These are phyloP conservation scores for Cerioporus squamosus DNA, from an alignment of 1,284 basidiomycete species.

Conservation along the genomic window DNA sequence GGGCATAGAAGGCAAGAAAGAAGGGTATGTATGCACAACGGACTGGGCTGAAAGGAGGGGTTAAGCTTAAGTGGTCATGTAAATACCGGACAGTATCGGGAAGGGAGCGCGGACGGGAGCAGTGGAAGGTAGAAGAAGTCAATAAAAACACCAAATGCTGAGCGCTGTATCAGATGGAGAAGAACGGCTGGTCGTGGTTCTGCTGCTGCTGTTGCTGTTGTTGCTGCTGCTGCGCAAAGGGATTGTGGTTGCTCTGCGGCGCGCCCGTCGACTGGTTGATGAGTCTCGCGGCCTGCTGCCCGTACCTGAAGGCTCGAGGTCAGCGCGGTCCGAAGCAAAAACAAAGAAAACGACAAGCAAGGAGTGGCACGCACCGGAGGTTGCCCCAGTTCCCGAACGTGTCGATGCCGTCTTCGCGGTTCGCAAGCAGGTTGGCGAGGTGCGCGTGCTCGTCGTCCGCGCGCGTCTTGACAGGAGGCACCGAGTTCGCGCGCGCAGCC, in stretches of 20 bases:
- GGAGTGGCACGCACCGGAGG: slow-evolving; percentile 64
- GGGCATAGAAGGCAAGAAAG: too few species aligned
- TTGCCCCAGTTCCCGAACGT: slow-evolving; percentile 91
- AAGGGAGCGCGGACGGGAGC: slow-evolving; percentile 18
- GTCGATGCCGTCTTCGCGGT: slow-evolving; percentile 85
- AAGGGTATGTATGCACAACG: neutral
- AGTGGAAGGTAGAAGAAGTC: neutral
- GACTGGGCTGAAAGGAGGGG: neutral
- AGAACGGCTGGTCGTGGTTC: slow-evolving; percentile 79
- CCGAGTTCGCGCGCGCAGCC: slow-evolving; percentile 12
- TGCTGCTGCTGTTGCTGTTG: slow-evolving; percentile 57
- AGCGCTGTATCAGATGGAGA: slow-evolving; percentile 65
- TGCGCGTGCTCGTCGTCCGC: slow-evolving; percentile 67
- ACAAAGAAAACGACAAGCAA: too few species aligned
- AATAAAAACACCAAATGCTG: neutral
- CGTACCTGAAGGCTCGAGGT: slow-evolving; percentile 52
- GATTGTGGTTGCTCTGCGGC: slow-evolving; percentile 59
- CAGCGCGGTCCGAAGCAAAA: neutral
- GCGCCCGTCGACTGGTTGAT: slow-evolving; percentile 63
- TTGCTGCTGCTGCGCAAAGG: slow-evolving; percentile 69
- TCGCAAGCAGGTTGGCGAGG: slow-evolving; percentile 82
- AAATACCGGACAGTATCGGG: too few species aligned
- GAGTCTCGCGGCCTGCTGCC: slow-evolving; percentile 64
- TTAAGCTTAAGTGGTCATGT: neutral
- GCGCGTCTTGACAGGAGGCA: slow-evolving; percentile 29